A percentile compares a stretch with the other conserved stretches of the same genome.
These are phyloP conservation scores for Candida ficus DNA, from an alignment of 805 yeast genomes.

Conservation along the genomic window DNA sequence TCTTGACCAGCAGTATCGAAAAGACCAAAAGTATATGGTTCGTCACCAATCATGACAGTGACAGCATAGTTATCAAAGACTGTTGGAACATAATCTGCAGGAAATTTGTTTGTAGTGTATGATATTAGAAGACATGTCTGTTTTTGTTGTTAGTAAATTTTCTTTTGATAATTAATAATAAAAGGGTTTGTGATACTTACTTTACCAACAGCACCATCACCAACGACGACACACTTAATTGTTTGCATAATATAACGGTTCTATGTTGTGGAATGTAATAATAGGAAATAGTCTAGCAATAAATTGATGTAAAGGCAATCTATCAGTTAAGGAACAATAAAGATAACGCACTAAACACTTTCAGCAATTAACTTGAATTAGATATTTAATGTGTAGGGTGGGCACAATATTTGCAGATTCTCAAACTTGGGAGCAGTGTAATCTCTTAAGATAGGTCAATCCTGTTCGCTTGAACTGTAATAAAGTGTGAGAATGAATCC, in stretches of 20 bases:
- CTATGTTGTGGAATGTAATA: not conserved
- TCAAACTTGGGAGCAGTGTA: too few relatives aligned
- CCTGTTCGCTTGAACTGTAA: not conserved
- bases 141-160: conserved; percentile 11
- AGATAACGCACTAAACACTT: not conserved
- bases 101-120: conserved; percentile 94
- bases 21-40: conserved; percentile 94
- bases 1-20: conserved; percentile 99
- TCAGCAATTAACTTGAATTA: not conserved
- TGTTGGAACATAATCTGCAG: conserved; percentile 98
- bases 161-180: not conserved
- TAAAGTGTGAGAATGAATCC: not conserved
- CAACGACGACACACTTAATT: conserved; percentile 95
- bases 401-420: too few relatives aligned
- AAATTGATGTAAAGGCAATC: not conserved
- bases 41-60: conserved; percentile 94
- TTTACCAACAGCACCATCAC: conserved; percentile 99
- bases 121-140: conserved; percentile 89
- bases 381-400: too few relatives aligned
- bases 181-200: conserved; percentile 25
- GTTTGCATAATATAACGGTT: conserved; percentile 35
- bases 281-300: too few relatives aligned
- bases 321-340: not conserved
- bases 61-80: conserved; percentile 95
- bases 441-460: too few relatives aligned